Percentiles rank a stretch among this genome's conserved stretches.
Evolutionary conservation across 108 stramenopile genomes (phyloP).

Genomic region (Skeletonema potamos): DNA sequence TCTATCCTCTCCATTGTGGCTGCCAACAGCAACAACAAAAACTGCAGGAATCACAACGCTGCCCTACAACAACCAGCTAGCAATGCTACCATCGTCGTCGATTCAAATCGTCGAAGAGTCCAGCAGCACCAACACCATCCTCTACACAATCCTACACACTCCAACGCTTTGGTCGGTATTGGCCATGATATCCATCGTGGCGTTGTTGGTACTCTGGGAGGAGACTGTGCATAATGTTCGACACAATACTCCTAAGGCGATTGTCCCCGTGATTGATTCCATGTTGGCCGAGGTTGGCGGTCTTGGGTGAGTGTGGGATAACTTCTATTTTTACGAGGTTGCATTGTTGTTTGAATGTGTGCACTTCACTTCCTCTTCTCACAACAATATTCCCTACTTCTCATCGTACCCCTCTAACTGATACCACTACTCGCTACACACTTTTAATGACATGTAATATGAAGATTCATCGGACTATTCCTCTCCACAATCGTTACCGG

Average conservation of each 20-base stretch:
- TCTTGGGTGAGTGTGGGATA: slow-evolving; percentile 3
- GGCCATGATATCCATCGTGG: slow-evolving; percentile 41
- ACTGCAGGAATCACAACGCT: not conserved
- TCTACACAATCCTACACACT: slow-evolving; percentile 8
- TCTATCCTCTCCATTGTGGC: too few species aligned
- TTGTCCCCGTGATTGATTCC: slow-evolving; percentile 39
- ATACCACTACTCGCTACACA: too few species aligned
- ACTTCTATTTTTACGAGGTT: too few species aligned
- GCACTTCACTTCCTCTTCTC: too few species aligned
- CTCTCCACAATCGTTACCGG: slow-evolving; percentile 27
- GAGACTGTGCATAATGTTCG: slow-evolving; percentile 27
- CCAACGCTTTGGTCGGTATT: slow-evolving; percentile 33
- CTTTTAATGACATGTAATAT: not conserved
- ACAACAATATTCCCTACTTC: too few species aligned
- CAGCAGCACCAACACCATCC: too few species aligned
- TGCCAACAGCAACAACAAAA: not conserved
- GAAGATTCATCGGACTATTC: slow-evolving; percentile 35
- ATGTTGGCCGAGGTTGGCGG: slow-evolving; percentile 52
- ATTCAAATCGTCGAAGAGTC: not conserved
- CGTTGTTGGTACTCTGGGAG: slow-evolving; percentile 33
- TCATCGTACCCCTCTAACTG: too few species aligned
- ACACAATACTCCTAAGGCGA: slow-evolving; percentile 16
- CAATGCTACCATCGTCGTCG: not conserved
- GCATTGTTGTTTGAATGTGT: too few species aligned
- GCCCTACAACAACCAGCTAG: not conserved